Evolutionary conservation across 805 yeast species (phyloP).

Genomic region (Spathaspora girioi): DNA sequence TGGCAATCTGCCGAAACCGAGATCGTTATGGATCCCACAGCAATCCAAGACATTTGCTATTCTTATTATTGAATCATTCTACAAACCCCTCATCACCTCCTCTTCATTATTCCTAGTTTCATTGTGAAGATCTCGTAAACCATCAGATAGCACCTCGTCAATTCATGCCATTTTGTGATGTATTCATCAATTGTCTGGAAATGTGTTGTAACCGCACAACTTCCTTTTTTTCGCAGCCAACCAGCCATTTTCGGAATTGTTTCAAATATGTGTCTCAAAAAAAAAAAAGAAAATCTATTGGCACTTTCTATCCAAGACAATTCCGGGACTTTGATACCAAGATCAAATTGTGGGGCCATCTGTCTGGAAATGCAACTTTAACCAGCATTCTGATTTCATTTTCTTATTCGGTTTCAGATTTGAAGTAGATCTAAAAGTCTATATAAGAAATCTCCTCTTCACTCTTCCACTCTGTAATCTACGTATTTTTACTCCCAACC

Average conservation of each 20-base stretch:
- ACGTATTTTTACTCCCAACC: not conserved
- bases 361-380: not conserved
- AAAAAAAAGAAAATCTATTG: not conserved
- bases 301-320: not conserved
- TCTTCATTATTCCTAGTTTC: not conserved
- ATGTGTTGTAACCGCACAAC: not conserved
- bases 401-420: not conserved
- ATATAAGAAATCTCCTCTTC: not conserved
- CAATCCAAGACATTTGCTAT: too few species aligned
- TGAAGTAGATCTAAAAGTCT: not conserved
- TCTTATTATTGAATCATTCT: not conserved
- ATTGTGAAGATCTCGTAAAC: not conserved
- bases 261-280: not conserved
- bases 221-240: conserved; percentile 3
- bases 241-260: conserved; percentile 2
- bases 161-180: not conserved
- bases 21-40: too few species aligned
- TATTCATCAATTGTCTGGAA: not conserved
- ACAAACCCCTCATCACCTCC: not conserved
- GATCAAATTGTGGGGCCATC: not conserved
- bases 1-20: too few species aligned
- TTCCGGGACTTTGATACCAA: not conserved
- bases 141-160: not conserved
- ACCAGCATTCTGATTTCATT: not conserved
- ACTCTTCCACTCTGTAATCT: not conserved